Evolutionary conservation across 176 grass and related monocot genomes (phyloP).

Genomic region (Thalia dealbata): DNA sequence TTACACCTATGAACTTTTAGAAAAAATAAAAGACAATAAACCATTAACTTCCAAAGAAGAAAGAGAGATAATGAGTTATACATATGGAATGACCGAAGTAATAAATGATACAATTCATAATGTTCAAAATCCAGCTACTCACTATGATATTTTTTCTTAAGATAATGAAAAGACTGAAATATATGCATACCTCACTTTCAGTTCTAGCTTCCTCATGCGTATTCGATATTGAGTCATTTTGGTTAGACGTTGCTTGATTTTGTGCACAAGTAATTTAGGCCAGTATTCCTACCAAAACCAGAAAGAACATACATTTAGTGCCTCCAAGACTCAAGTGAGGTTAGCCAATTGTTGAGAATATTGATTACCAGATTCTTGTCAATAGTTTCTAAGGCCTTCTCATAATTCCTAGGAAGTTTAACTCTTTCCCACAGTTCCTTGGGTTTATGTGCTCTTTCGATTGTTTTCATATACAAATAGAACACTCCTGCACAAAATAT

Average conservation of each 20-base stretch:
- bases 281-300: conserved; percentile 62
- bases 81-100: neutral
- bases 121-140: no score
- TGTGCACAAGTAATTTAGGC: conserved; percentile 93
- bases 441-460: conserved; percentile 88
- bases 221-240: conserved; percentile 98
- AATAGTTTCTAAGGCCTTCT: conserved; percentile 73
- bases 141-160: no score
- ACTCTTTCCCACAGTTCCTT: conserved; percentile 94
- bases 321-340: neutral
- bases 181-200: conserved; percentile 80
- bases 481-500: conserved; percentile 50
- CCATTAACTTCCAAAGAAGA: no score
- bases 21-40: no score
- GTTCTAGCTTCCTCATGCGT: conserved; percentile 84
- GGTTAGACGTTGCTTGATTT: conserved; percentile 80
- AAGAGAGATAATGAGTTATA: no score
- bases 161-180: neutral
- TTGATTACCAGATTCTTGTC: conserved; percentile 62
- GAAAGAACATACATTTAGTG: neutral
- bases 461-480: conserved; percentile 98
- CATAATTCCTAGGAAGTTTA: conserved; percentile 85
- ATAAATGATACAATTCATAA: no score
- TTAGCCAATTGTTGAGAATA: conserved; percentile 11
- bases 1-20: no score